A percentile compares a stretch with the other conserved stretches of the same genome.
Evolutionary conservation across 1,284 basidiomycete species (phyloP).

Genomic region (Malassezia sympodialis): DNA sequence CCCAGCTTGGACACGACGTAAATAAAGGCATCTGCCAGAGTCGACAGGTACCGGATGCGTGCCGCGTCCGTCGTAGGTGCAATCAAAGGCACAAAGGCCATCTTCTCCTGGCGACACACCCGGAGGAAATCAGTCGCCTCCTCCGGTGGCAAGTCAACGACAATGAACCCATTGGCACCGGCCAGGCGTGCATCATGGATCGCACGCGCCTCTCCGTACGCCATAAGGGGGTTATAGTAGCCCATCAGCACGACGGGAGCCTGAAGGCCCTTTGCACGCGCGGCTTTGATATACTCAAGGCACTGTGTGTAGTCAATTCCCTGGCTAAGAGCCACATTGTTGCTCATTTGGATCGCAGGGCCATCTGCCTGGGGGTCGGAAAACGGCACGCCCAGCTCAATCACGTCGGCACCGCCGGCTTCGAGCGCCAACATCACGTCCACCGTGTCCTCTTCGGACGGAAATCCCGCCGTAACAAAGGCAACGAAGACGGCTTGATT

Average conservation of each 20-base stretch:
- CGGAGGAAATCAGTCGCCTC: constrained; percentile 82
- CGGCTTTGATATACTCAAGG: constrained; percentile 66
- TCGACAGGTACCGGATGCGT: constrained; percentile 79
- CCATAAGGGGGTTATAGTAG: constrained; percentile 70
- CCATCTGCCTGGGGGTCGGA: constrained; percentile 88
- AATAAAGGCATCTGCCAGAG: constrained; percentile 92
- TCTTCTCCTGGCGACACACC: constrained; percentile 68
- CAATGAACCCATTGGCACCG: constrained; percentile 92
- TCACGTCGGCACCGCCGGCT: constrained; percentile 82
- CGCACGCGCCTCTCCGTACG: constrained; percentile 87
- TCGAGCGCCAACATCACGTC: constrained; percentile 81
- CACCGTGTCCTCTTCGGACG: constrained; percentile 59
- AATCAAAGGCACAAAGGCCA: constrained; percentile 93
- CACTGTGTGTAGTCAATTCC: constrained; percentile 38
- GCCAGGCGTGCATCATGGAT: constrained; percentile 76
- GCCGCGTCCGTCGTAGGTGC: constrained; percentile 81
- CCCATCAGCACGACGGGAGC: constrained; percentile 80
- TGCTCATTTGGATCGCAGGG: constrained; percentile 79
- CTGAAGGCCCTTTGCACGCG: constrained; percentile 68
- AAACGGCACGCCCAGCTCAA: constrained; percentile 88
- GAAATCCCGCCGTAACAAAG: constrained; percentile 46
- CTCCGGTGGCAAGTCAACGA: constrained; percentile 95
- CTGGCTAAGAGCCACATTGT: constrained; percentile 50
- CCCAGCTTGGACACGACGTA: constrained; percentile 86
- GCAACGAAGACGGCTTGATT: constrained; percentile 45